Evolutionary conservation across 2,329 filamentous ascomycete species (phyloP).

Genomic region (Talaromyces sp.): DNA sequence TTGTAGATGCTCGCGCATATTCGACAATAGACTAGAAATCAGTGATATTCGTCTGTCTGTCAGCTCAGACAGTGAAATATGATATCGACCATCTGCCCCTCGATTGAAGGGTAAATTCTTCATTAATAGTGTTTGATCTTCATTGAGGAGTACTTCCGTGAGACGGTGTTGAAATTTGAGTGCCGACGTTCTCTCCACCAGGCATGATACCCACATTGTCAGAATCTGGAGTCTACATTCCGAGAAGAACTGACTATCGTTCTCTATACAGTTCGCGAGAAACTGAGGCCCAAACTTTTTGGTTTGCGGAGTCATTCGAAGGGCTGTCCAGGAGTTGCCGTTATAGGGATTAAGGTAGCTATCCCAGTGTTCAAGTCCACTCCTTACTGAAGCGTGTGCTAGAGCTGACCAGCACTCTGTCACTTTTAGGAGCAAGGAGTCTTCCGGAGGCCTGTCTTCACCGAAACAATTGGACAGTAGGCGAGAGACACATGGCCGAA

Average conservation of each 20-base stretch:
- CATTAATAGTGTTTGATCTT: constrained; percentile 49
- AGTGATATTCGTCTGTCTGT: constrained; percentile 53
- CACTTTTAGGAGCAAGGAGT: constrained; percentile 50
- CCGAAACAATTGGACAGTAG: constrained; percentile 62
- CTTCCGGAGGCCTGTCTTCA: constrained; percentile 54
- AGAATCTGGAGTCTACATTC: constrained; percentile 50
- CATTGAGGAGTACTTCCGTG: constrained; percentile 53
- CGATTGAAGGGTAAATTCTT: constrained; percentile 57
- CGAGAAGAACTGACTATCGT: constrained; percentile 39
- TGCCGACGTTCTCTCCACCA: constrained; percentile 59
- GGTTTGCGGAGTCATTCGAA: constrained; percentile 47
- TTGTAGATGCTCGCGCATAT: constrained; percentile 55
- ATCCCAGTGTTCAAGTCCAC: constrained; percentile 51
- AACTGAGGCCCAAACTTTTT: constrained; percentile 48
- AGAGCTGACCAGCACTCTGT: constrained; percentile 56
- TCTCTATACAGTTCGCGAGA: constrained; percentile 44
- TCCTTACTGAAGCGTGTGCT: constrained; percentile 47
- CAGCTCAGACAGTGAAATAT: constrained; percentile 53
- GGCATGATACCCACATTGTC: constrained; percentile 52
- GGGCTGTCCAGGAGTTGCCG: constrained; percentile 47
- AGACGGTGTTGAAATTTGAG: constrained; percentile 61
- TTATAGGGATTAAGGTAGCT: constrained; percentile 56
- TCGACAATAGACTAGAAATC: constrained; percentile 56
- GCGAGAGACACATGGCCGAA: constrained; percentile 51
- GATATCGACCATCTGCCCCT: constrained; percentile 35